phyloP scores from a whole-genome alignment of 345 rosid genomes.

The Populus simonii region DNA sequence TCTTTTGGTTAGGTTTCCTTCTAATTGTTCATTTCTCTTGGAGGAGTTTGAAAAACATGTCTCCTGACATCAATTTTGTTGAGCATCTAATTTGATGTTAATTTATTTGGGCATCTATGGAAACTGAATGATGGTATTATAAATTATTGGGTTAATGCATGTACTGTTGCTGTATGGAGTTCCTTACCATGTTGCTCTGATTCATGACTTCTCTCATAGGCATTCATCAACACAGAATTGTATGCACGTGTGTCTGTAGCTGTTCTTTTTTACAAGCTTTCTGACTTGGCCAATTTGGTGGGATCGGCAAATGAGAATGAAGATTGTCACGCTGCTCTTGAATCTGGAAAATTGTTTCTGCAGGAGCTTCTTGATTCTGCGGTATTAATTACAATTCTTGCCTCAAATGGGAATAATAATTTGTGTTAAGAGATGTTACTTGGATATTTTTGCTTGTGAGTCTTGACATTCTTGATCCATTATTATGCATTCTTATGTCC shows the following conservation, averaged over 20 bases:
- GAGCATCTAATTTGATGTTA: not conserved
- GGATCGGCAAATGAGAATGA: conserved; percentile 45
- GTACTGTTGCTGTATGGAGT: not conserved
- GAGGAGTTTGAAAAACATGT: no score
- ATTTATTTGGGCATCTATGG: not conserved
- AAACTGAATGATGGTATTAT: not conserved
- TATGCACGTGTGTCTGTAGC: conserved; percentile 94
- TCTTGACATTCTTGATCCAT: no score
- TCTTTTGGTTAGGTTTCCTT: not conserved
- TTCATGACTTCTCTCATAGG: conserved; percentile 39
- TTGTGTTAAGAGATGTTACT: not conserved
- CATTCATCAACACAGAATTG: conserved; percentile 84
- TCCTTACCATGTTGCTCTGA: conserved; percentile 1
- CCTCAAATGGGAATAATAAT: not conserved
- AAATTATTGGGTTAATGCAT: not conserved
- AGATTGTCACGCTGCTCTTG: conserved; percentile 49
- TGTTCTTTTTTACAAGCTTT: conserved; percentile 66
- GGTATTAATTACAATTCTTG: conserved; percentile 42
- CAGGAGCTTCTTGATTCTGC: conserved; percentile 79
- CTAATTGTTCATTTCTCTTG: not conserved
- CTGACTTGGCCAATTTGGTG: conserved; percentile 47
- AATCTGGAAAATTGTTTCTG: conserved; percentile 79
- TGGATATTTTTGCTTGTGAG: not conserved
- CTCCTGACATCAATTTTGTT: not conserved
- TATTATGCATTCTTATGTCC: no score